A percentile compares a stretch with the other conserved stretches of the same genome.
Conservation (phyloP, 768 basidiomycete genomes). For the Neoboletus brunneissimus region DNA sequence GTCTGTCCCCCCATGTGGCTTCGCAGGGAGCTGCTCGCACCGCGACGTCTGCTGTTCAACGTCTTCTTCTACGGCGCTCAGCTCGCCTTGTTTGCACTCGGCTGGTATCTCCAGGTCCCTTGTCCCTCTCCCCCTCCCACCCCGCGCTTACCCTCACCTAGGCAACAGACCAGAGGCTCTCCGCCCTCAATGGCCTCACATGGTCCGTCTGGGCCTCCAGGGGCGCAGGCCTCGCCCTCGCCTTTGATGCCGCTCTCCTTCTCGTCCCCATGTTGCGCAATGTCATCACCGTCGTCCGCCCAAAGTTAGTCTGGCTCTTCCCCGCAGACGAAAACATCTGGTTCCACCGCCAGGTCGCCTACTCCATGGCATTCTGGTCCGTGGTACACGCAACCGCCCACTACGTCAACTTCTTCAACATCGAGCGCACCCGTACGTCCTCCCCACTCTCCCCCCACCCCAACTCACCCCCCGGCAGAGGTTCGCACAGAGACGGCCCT, state of each 20-base stretch:
- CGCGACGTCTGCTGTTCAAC: constrained; percentile 68
- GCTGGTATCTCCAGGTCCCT: constrained; percentile 81
- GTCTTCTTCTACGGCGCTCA: constrained; percentile 80
- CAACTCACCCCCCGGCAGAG: constrained; percentile 45
- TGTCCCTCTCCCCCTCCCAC: background rate
- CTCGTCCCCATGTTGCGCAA: constrained; percentile 89
- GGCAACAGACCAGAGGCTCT: constrained; percentile 59
- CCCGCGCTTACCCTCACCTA: constrained; percentile 27
- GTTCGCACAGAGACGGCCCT: constrained; percentile 74
- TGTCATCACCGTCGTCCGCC: constrained; percentile 79
- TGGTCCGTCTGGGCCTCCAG: constrained; percentile 90
- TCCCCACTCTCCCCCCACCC: background rate
- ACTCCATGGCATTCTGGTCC: constrained; percentile 90
- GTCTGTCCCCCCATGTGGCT: too few species aligned
- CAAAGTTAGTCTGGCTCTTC: constrained; percentile 76
- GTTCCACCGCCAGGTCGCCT: constrained; percentile 95
- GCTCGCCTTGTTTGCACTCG: constrained; percentile 70
- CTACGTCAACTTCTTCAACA: constrained; percentile 91
- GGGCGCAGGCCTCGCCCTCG: constrained; percentile 88
- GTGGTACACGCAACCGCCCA: constrained; percentile 93
- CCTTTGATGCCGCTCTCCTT: constrained; percentile 82
- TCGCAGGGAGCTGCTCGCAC: constrained; percentile 61
- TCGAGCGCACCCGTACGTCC: constrained; percentile 77
- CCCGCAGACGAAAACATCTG: constrained; percentile 94
- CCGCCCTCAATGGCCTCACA: constrained; percentile 72